Evolutionary conservation across 176 grass and related monocot genomes (phyloP).

Genomic region (Juncus effusus): DNA sequence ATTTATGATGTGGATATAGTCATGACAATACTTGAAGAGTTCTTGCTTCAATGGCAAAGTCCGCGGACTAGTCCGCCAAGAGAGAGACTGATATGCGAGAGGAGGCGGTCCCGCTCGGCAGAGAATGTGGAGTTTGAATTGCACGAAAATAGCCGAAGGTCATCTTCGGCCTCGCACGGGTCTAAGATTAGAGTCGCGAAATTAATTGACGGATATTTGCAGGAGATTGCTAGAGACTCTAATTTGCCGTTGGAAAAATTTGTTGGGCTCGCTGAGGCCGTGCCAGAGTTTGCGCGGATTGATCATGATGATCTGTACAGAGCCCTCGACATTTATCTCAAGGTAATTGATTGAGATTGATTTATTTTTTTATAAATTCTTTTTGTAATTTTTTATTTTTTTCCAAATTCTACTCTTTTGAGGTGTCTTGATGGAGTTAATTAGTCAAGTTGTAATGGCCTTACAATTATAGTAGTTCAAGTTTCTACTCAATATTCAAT

Average conservation of each 20-base stretch:
- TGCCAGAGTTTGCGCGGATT: constrained; percentile 55
- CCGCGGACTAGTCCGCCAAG: constrained; percentile 43
- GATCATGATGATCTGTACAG: constrained; percentile 90
- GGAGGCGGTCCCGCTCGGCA: constrained; percentile 65
- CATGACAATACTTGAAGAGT: constrained; percentile 62
- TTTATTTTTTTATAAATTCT: not conserved
- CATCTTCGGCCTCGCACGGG: constrained; percentile 60
- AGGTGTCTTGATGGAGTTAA: too few species aligned
- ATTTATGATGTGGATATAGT: constrained; percentile 67
- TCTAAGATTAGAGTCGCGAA: constrained; percentile 59
- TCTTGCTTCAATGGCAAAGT: constrained; percentile 57
- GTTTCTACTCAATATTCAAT: too few species aligned
- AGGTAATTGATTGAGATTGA: constrained; percentile 29
- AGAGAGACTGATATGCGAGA: constrained; percentile 29
- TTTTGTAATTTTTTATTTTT: not conserved
- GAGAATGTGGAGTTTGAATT: constrained; percentile 79
- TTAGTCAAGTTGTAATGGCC: too few species aligned
- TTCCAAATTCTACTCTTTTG: too few species aligned
- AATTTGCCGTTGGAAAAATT: constrained; percentile 75
- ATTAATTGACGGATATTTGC: constrained; percentile 65
- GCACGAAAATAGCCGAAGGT: constrained; percentile 46
- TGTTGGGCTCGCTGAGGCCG: constrained; percentile 67
- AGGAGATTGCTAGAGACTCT: constrained; percentile 54
- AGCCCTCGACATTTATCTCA: constrained; percentile 82
- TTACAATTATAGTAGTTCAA: too few species aligned